A percentile compares a stretch with the other conserved stretches of the same genome.
Evolutionary conservation across 768 basidiomycete genomes (phyloP).

Genomic region (Pisolithus albus): DNA sequence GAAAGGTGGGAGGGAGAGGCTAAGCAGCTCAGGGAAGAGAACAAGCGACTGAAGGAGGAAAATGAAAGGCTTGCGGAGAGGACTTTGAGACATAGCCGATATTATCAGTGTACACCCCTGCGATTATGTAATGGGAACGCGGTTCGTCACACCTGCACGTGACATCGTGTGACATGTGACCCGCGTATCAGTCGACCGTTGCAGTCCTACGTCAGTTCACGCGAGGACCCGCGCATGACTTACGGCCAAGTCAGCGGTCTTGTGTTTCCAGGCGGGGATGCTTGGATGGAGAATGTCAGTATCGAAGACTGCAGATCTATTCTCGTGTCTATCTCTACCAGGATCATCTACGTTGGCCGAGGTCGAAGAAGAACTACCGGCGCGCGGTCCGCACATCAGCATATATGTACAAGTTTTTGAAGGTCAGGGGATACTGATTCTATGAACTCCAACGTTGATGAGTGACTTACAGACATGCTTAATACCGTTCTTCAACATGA

Average conservation of each 20-base stretch:
- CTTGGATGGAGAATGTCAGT: constrained; percentile 11
- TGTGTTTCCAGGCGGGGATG: constrained; percentile 26
- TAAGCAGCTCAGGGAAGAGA: constrained; percentile 37
- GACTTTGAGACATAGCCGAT: no score
- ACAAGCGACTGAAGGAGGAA: constrained; percentile 55
- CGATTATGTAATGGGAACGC: no score
- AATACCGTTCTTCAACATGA: constrained; percentile 45
- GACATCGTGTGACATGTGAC: not conserved
- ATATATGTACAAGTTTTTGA: constrained; percentile 26
- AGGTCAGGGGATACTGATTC: constrained; percentile 11
- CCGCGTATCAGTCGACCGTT: not conserved
- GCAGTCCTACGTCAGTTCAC: no score
- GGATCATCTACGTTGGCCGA: constrained; percentile 5
- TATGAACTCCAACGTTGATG: not conserved
- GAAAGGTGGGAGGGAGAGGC: constrained; percentile 58
- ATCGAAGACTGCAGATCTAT: not conserved
- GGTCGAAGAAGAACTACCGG: not conserved
- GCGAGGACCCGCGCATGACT: no score
- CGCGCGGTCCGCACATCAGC: constrained; percentile 12
- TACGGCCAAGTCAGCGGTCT: constrained; percentile 15
- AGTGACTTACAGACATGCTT: constrained; percentile 44
- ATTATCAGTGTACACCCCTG: no score
- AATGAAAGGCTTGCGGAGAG: constrained; percentile 47
- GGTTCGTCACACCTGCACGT: not conserved
- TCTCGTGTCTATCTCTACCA: constrained; percentile 2